These are phyloP conservation scores for Plasmodium reichenowi DNA, from an alignment of 169 alveolate species.

Conservation along the genomic window DNA sequence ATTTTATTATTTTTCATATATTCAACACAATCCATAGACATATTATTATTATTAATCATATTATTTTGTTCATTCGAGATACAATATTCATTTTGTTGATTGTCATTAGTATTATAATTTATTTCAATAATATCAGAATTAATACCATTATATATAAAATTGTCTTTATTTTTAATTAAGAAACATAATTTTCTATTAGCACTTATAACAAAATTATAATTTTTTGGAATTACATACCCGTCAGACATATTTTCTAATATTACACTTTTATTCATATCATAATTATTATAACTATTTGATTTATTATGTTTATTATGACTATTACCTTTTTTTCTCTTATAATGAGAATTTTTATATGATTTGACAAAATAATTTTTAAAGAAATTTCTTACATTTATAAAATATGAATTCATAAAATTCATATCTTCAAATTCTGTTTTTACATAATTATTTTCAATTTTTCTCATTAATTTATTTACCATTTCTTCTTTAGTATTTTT, in stretches of 20 bases:
- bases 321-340: background rate
- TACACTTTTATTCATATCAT: constrained; percentile 25
- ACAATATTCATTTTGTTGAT: background rate
- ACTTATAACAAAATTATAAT: constrained; percentile 53
- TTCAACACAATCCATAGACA: too few relatives aligned
- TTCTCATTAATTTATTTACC: constrained; percentile 37
- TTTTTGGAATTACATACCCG: constrained; percentile 67
- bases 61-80: too few relatives aligned
- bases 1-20: too few relatives aligned
- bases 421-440: constrained; percentile 45
- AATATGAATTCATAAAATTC: constrained; percentile 18
- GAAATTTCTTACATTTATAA: constrained; percentile 19
- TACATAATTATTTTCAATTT: constrained; percentile 42
- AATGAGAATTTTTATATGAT: constrained; percentile 10
- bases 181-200: constrained; percentile 63
- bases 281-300: background rate
- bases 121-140: constrained; percentile 69
- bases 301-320: background rate
- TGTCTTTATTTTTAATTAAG: constrained; percentile 40
- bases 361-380: constrained; percentile 40
- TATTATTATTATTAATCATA: too few relatives aligned
- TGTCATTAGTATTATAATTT: constrained; percentile 9
- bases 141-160: constrained; percentile 36
- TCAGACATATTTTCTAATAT: constrained; percentile 64
- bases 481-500: constrained; percentile 63